These are phyloP conservation scores for Rutstroemia sp. DNA, from an alignment of 2,329 filamentous ascomycete genomes.

Conservation along the genomic window DNA sequence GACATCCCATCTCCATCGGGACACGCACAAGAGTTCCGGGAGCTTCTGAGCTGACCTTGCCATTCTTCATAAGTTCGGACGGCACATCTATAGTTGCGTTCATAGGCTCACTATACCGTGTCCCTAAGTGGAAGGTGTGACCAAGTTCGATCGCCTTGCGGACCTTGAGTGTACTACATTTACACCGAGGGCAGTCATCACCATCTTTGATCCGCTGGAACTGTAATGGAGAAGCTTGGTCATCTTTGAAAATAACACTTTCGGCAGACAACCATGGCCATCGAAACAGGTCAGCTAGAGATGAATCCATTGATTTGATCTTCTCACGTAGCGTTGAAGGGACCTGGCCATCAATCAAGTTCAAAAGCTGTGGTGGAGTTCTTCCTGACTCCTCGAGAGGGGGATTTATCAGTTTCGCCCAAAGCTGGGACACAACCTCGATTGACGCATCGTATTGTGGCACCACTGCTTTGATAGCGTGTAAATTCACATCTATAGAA, in stretches of 20 bases:
- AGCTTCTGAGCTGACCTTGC: not conserved
- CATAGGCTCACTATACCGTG: constrained; percentile 75
- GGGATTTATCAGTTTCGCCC: constrained; percentile 29
- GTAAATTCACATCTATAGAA: constrained; percentile 41
- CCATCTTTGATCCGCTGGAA: constrained; percentile 59
- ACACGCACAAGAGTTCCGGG: constrained; percentile 27
- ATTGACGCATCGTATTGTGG: constrained; percentile 66
- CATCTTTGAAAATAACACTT: constrained; percentile 21
- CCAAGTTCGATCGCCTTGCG: constrained; percentile 80
- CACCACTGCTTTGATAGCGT: constrained; percentile 59
- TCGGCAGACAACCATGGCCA: not conserved
- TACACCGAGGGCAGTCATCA: constrained; percentile 68
- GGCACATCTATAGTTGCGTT: constrained; percentile 51
- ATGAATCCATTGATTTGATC: not conserved
- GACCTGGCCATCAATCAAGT: constrained; percentile 1
- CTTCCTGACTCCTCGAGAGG: not conserved
- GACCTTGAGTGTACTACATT: constrained; percentile 51
- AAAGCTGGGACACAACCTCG: constrained; percentile 48
- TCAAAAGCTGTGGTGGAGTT: too few species aligned
- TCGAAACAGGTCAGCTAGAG: not conserved
- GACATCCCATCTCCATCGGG: constrained; percentile 87
- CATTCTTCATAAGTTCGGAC: constrained; percentile 18
- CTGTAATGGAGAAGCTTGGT: constrained; percentile 39
- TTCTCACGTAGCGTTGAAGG: not conserved
- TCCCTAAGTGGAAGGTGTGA: constrained; percentile 91